Evolutionary conservation across 768 basidiomycete genomes (phyloP), one percentile per base, ranked within the genome.

Genomic region (Mycena pura): DNA sequence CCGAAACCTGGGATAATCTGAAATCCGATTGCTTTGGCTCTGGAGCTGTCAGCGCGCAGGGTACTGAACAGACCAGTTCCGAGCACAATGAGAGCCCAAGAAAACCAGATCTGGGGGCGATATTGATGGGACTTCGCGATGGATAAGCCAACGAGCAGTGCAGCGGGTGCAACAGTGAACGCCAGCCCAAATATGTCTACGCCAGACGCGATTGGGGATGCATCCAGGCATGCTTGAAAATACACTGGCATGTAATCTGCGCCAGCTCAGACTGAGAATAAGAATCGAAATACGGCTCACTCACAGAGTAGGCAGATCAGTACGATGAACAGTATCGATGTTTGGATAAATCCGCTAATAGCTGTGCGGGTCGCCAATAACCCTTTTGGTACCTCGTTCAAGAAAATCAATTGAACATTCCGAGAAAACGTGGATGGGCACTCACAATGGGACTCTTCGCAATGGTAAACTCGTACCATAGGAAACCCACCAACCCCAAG

Each of bases 171-270:
- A n/a, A 65, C 45, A 25, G 50, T 57, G 39, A 64, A 49, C 2
- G 52, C 56, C 17, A 61, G 49, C 3, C 68, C 67, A 57, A 80
- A 72, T 19, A 73, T 21, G 40, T 74, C 71, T 19, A 76, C 67
- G n/a, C 76, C n/a, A n/a, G n/a, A 74, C 2, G 25, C 50, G n/a
- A 76, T 64, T 0, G 83, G 72, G 4, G 73, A 73, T 13, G 72
- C 68, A 7, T 67, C 72, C 54, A 73, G 73, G 61, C 74, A 76
- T 1, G 80, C 79, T 63, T 83, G 82, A 62, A 79, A 82, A 65
- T 77, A 83, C 9, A 79, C 74, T 2, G 79, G 79, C 4, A 77
- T 64, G 60, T 78, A 82, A 60, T 78, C 78, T 76, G 10, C n/a
- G n/a, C n/a, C n/a, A n/a, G n/a, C n/a, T n/a, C n/a, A n/a, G n/a